Evolutionary conservation across 495 filamentous ascomycete species (phyloP).

Genomic region (Tuber umbilicatum): DNA sequence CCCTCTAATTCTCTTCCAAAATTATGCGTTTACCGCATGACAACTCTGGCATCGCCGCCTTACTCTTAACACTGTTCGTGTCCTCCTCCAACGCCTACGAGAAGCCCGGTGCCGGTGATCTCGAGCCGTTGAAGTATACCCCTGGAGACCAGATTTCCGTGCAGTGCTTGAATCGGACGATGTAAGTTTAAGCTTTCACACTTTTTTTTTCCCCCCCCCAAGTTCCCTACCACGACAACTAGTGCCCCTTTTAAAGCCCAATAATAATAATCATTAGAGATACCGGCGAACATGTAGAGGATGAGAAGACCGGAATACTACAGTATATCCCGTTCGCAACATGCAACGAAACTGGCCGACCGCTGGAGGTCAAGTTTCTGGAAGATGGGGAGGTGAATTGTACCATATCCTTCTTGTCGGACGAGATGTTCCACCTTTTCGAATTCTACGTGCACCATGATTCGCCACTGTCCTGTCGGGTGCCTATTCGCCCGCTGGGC

Average conservation of each 20-base stretch:
- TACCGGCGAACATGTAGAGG: conserved; percentile 69
- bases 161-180: conserved; percentile 52
- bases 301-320: conserved; percentile 65
- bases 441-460: conserved; percentile 99
- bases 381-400: conserved; percentile 72
- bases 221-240: background rate
- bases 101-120: background rate
- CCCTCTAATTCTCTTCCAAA: background rate
- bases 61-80: background rate
- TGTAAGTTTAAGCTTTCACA: conserved; percentile 43
- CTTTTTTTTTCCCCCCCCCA: background rate
- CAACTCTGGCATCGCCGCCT: conserved; percentile 1
- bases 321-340: conserved; percentile 88
- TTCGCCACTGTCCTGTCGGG: conserved; percentile 83
- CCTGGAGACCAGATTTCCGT: conserved; percentile 27
- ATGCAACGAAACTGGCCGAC: conserved; percentile 80
- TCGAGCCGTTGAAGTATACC: conserved; percentile 16
- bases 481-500: conserved; percentile 66
- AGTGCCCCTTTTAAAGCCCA: conserved; percentile 7
- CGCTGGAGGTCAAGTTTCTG: conserved; percentile 80
- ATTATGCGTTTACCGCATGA: background rate
- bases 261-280: conserved; percentile 45
- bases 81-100: conserved; percentile 7
- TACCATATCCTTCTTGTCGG: conserved; percentile 75
- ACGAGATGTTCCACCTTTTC: conserved; percentile 91